phyloP scores from a whole-genome alignment of 257 asterid genomes.

The Oldenlandia corymbosa region DNA sequence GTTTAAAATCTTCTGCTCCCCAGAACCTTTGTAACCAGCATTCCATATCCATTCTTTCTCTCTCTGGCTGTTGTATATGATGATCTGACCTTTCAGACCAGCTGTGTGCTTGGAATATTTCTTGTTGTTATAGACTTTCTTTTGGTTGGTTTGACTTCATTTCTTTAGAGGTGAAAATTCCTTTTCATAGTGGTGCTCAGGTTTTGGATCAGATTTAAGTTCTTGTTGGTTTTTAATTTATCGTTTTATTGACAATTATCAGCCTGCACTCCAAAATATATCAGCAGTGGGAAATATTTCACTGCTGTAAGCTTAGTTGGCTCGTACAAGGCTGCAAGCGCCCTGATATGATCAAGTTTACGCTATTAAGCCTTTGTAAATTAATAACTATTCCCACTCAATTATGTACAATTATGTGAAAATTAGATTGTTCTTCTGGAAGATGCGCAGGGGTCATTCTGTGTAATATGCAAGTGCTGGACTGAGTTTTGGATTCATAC shows the following conservation, averaged over 20 bases:
- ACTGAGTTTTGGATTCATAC: neutral
- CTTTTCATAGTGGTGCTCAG: neutral
- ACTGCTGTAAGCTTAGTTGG: neutral
- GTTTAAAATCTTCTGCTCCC: slow-evolving; percentile 56
- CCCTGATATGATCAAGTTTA: neutral
- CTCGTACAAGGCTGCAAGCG: slow-evolving; percentile 5
- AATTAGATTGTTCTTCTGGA: slow-evolving; percentile 9
- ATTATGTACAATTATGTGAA: neutral
- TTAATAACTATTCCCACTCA: neutral
- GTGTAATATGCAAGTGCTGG: neutral
- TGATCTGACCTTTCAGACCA: slow-evolving; percentile 28
- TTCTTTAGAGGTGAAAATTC: neutral
- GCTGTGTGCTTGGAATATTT: slow-evolving; percentile 33
- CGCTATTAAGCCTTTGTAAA: neutral
- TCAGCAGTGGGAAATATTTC: neutral
- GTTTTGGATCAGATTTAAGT: neutral
- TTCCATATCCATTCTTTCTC: slow-evolving; percentile 45
- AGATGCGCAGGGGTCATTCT: slow-evolving; percentile 1
- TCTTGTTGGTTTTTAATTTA: neutral
- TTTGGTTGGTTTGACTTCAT: slow-evolving; percentile 11
- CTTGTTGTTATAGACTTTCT: slow-evolving; percentile 16
- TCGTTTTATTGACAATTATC: neutral
- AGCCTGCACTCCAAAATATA: neutral
- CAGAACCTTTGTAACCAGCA: slow-evolving; percentile 55
- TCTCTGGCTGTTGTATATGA: slow-evolving; percentile 46